Evolutionary conservation across 257 asterid genomes (phyloP).

Genomic region (Primulina huaijiensis): DNA sequence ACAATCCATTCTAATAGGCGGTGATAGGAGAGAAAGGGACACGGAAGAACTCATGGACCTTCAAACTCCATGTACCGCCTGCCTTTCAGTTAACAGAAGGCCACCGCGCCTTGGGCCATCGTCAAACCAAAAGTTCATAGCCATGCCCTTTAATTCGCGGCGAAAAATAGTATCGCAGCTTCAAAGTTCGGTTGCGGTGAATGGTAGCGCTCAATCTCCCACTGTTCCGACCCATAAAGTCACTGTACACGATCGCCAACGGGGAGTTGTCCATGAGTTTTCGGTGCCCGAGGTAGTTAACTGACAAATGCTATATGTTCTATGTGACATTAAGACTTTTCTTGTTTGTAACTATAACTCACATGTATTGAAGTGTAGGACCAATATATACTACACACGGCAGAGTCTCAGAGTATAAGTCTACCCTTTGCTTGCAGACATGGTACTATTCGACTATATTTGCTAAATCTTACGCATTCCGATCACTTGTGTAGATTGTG

Average conservation of each 20-base stretch:
- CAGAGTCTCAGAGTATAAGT: slow-evolving; percentile 74
- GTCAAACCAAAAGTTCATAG: slow-evolving; percentile 19
- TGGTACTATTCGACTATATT: slow-evolving; percentile 54
- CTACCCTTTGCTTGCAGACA: slow-evolving; percentile 98
- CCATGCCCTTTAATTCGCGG: slow-evolving; percentile 18
- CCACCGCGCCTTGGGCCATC: slow-evolving; percentile 20
- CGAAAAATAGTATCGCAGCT: slow-evolving; percentile 32
- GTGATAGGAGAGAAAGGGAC: slow-evolving; percentile 19
- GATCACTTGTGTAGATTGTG: not conserved
- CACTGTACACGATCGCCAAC: slow-evolving; percentile 60
- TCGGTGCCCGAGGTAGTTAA: slow-evolving; percentile 53
- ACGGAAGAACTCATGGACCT: slow-evolving; percentile 37
- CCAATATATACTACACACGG: slow-evolving; percentile 88
- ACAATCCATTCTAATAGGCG: not conserved
- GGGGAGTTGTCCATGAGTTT: slow-evolving; percentile 53
- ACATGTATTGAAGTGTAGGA: slow-evolving; percentile 48
- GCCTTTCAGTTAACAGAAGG: slow-evolving; percentile 30
- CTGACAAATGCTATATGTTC: not conserved
- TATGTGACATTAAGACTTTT: not conserved
- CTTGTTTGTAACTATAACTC: slow-evolving; percentile 15
- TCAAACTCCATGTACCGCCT: slow-evolving; percentile 47
- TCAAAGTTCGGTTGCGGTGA: slow-evolving; percentile 29
- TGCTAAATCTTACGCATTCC: slow-evolving; percentile 4
- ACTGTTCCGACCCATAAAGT: slow-evolving; percentile 50
- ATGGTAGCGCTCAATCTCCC: slow-evolving; percentile 28